A percentile compares a stretch with the other conserved stretches of the same genome.
Conservation (phyloP, 1,284 basidiomycete genomes). For the Cutaneotrichosporon daszewskae region DNA sequence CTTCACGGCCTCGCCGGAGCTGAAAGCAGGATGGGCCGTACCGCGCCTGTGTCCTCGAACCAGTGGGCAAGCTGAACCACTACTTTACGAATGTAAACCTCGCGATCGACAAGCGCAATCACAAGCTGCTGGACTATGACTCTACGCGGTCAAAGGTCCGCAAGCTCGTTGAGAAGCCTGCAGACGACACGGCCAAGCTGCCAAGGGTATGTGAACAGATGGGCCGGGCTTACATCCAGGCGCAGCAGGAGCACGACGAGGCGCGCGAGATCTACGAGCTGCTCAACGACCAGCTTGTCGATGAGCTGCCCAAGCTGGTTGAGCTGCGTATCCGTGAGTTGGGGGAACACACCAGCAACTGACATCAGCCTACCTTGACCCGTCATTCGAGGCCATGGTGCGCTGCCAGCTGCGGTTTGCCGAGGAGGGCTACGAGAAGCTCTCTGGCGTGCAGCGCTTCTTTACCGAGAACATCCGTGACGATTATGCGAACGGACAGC, state of each 20-base stretch:
- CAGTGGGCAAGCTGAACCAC: conserved; percentile 88
- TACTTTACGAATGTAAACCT: conserved; percentile 95
- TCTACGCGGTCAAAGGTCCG: conserved; percentile 79
- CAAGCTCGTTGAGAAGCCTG: conserved; percentile 87
- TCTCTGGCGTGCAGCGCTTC: conserved; percentile 94
- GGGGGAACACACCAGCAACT: background rate
- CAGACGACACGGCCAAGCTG: conserved; percentile 85
- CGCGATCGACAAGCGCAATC: conserved; percentile 87
- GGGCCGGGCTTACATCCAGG: conserved; percentile 49
- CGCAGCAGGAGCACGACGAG: conserved; percentile 92
- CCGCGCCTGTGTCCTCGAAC: conserved; percentile 90
- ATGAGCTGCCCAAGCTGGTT: conserved; percentile 84
- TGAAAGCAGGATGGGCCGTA: conserved; percentile 75
- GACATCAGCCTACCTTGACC: conserved; percentile 73
- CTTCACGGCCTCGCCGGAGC: background rate
- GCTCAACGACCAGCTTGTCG: conserved; percentile 85
- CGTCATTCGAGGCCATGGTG: conserved; percentile 98
- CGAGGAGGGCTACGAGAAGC: conserved; percentile 96
- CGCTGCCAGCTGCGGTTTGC: conserved; percentile 95
- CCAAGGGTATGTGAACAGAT: conserved; percentile 58
- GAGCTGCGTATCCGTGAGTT: conserved; percentile 78
- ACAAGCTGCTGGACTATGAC: conserved; percentile 97
- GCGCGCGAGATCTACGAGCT: conserved; percentile 87
- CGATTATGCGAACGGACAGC: conserved; percentile 92
- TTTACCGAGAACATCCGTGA: conserved; percentile 85